phyloP scores from a whole-genome alignment of 1,139 yeast species.

The Suhomyces chickasaworum region DNA sequence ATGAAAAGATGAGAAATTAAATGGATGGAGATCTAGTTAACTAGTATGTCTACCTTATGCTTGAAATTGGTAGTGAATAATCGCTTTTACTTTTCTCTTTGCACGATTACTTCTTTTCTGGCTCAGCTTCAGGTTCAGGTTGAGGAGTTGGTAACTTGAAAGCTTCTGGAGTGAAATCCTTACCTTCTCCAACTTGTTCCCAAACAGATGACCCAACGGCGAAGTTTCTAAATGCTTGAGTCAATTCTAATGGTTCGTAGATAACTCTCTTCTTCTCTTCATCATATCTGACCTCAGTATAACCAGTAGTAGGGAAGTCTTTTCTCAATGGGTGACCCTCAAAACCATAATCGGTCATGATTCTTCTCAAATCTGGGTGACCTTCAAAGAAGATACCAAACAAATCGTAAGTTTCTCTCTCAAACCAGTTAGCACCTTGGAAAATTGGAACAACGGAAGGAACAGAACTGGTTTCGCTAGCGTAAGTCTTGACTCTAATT shows the following conservation, averaged over 20 bases:
- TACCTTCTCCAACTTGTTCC: conserved; percentile 91
- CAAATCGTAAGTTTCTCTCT: conserved; percentile 85
- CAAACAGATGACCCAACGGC: conserved; percentile 85
- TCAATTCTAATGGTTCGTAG: conserved; percentile 85
- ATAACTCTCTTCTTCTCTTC: conserved; percentile 89
- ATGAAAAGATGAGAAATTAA: conserved; percentile 14
- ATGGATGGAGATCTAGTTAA: conserved; percentile 1
- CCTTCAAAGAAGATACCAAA: conserved; percentile 85
- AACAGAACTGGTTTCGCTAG: conserved; percentile 79
- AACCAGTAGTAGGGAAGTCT: conserved; percentile 92
- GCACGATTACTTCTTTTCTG: conserved; percentile 17
- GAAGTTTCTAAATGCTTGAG: conserved; percentile 91
- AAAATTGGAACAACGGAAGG: conserved; percentile 72
- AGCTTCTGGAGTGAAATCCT: conserved; percentile 76
- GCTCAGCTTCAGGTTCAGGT: conserved; percentile 57
- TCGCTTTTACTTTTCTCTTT: conserved; percentile 2
- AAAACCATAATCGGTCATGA: conserved; percentile 89
- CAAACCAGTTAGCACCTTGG: conserved; percentile 89
- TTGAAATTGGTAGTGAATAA: conserved; percentile 2
- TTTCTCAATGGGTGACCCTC: conserved; percentile 92
- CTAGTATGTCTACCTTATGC: conserved; percentile 6
- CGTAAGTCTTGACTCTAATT: conserved; percentile 86
- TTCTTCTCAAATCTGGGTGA: conserved; percentile 88
- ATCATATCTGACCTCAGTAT: conserved; percentile 86
- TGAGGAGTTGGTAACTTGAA: conserved; percentile 83